These are phyloP conservation scores for Amphirosellinia nigrospora DNA, from an alignment of 495 filamentous ascomycete genomes.

Conservation along the genomic window DNA sequence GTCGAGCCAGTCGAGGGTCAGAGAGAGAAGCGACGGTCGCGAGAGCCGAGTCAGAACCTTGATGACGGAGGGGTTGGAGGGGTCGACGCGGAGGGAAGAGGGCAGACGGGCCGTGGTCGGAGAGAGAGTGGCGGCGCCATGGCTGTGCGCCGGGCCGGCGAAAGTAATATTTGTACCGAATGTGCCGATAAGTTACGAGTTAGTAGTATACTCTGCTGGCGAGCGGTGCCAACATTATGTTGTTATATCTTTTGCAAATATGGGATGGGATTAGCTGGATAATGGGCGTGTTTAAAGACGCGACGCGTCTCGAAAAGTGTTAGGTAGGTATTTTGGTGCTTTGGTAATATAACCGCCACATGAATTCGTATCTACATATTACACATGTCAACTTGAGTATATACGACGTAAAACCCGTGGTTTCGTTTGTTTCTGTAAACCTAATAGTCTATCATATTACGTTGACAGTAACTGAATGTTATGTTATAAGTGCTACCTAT, in stretches of 20 bases:
- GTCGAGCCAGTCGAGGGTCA: slow-evolving; percentile 77
- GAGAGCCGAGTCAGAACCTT: slow-evolving; percentile 73
- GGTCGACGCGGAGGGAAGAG: slow-evolving; percentile 63
- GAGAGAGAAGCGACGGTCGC: slow-evolving; percentile 68
- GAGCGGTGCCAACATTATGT: not conserved
- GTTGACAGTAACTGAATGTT: not conserved
- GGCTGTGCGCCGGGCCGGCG: slow-evolving; percentile 1
- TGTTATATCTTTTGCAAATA: not conserved
- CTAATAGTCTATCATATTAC: not conserved
- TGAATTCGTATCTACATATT: not conserved
- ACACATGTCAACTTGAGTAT: not conserved
- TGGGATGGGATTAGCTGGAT: not conserved
- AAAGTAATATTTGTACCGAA: not conserved
- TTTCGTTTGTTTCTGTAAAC: not conserved
- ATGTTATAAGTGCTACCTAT: not conserved
- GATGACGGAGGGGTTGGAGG: slow-evolving; percentile 65
- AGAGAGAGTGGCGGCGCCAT: slow-evolving; percentile 52
- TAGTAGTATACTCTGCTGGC: not conserved
- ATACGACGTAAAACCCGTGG: not conserved
- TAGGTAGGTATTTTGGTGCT: slow-evolving; percentile 11
- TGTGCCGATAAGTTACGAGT: not conserved
- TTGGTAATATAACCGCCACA: too few relatives aligned
- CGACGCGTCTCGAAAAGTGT: slow-evolving; percentile 17
- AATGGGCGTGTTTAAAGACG: slow-evolving; percentile 1
- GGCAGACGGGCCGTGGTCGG: slow-evolving; percentile 53